Percentiles rank a stretch among this genome's conserved stretches.
Evolutionary conservation across 78 protist genomes (phyloP).

Genomic region (Thecamonas trahens): DNA sequence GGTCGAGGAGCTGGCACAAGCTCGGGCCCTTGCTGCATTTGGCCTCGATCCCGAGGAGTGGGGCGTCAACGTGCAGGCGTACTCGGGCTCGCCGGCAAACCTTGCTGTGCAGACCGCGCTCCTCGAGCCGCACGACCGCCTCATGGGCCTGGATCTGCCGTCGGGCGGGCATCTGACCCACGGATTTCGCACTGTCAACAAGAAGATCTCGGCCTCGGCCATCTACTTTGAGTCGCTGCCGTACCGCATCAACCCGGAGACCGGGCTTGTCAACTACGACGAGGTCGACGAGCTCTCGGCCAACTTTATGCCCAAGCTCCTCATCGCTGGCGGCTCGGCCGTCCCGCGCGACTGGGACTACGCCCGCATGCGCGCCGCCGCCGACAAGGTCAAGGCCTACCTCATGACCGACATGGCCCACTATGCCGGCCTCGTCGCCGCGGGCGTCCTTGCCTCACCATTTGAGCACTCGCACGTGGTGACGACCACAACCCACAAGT

Average conservation of each 20-base stretch:
- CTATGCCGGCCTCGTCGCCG: conserved; percentile 67
- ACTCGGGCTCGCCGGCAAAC: conserved; percentile 78
- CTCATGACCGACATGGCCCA: conserved; percentile 84
- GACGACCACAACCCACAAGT: conserved; percentile 89
- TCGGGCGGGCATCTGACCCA: conserved; percentile 73
- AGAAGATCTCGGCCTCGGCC: conserved; percentile 52
- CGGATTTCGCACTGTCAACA: conserved; percentile 45
- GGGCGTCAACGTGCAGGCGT: conserved; percentile 90
- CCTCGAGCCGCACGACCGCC: conserved; percentile 70
- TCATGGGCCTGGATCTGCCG: conserved; percentile 69
- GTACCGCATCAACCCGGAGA: conserved; percentile 49
- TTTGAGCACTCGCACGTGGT: conserved; percentile 72
- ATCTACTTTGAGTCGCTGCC: conserved; percentile 78
- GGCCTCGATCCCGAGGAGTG: conserved; percentile 55
- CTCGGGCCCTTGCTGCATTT: conserved; percentile 69
- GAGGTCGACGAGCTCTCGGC: conserved; percentile 31
- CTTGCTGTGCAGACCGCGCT: conserved; percentile 65
- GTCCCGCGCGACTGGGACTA: conserved; percentile 74
- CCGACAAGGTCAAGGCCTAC: conserved; percentile 48
- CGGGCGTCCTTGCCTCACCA: conserved; percentile 39
- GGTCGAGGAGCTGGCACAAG: conserved; percentile 41
- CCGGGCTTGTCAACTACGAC: conserved; percentile 80
- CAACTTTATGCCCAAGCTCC: conserved; percentile 66
- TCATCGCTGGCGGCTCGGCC: conserved; percentile 80
- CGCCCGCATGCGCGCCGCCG: conserved; percentile 16